Evolutionary conservation across 208 protist species (phyloP).

Genomic region (Trypanosomatidae sp.): DNA sequence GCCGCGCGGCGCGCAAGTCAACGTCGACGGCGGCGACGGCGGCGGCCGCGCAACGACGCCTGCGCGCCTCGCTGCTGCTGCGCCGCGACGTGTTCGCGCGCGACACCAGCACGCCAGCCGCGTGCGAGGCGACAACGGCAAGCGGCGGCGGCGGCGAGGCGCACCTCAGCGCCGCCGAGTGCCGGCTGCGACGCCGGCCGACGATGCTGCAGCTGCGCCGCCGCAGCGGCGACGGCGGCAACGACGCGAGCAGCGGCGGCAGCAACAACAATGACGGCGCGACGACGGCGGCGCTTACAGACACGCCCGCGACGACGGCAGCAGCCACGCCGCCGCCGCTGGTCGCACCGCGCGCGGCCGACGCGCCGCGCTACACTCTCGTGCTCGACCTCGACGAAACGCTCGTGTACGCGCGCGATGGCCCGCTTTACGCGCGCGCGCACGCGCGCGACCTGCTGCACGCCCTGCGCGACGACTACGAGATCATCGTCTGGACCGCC

Average conservation of each 20-base stretch:
- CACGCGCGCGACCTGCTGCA: conserved; percentile 63
- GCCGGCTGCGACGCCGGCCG: no score
- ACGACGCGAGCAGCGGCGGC: conserved; percentile 55
- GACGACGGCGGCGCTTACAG: background rate
- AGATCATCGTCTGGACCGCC: conserved; percentile 88
- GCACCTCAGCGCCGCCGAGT: no score
- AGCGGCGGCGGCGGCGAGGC: no score
- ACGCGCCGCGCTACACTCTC: conserved; percentile 59
- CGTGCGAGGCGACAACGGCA: no score
- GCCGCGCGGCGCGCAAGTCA: no score
- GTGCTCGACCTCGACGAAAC: conserved; percentile 88
- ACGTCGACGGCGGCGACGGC: no score
- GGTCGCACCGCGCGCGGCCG: conserved; percentile 19
- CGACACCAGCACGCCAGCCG: no score
- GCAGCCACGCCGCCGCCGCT: conserved; percentile 61
- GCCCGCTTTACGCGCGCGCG: conserved; percentile 71
- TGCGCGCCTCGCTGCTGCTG: no score
- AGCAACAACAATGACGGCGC: conserved; percentile 61
- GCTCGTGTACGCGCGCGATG: conserved; percentile 82
- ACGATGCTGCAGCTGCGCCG: conserved; percentile 26
- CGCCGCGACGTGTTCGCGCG: no score
- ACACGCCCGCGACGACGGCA: conserved; percentile 50
- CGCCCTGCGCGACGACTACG: conserved; percentile 64
- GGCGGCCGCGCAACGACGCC: no score
- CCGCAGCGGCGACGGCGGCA: conserved; percentile 55